Percentiles rank a stretch among this genome's conserved stretches.
These are phyloP conservation scores for Suillus subaureus DNA, from an alignment of 768 basidiomycete species.

Conservation along the genomic window DNA sequence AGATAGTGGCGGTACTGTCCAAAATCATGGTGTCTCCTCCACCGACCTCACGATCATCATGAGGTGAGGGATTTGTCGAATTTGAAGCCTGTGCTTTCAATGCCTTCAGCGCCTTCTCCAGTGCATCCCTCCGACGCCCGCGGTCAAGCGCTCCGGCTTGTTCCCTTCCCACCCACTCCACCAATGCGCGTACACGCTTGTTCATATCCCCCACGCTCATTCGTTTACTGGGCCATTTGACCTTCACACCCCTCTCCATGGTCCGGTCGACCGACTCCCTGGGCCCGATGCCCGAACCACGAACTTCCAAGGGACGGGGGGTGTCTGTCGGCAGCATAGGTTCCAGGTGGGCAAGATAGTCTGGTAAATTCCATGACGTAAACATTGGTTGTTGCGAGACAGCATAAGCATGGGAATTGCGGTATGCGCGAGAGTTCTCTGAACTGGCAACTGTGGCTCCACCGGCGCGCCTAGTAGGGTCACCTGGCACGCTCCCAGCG, in stretches of 20 bases:
- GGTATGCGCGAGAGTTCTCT: constrained; percentile 67
- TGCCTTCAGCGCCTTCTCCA: constrained; percentile 53
- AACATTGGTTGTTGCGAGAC: constrained; percentile 77
- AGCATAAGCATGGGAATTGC: constrained; percentile 77
- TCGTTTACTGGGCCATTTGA: constrained; percentile 92
- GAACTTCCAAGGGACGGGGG: constrained; percentile 76
- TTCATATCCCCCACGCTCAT: constrained; percentile 98
- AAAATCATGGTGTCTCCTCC: constrained; percentile 30
- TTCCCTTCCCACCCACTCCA: constrained; percentile 93
- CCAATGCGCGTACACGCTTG: constrained; percentile 85
- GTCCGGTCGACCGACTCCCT: constrained; percentile 62
- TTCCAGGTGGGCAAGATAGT: constrained; percentile 87
- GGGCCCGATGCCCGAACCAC: constrained; percentile 45
- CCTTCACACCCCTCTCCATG: constrained; percentile 78
- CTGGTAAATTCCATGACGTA: constrained; percentile 90
- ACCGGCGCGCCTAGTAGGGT: constrained; percentile 46
- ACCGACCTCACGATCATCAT: constrained; percentile 19
- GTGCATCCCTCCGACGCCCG: constrained; percentile 64
- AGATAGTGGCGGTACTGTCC: constrained; percentile 24
- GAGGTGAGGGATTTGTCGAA: constrained; percentile 13
- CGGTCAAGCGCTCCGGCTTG: constrained; percentile 78
- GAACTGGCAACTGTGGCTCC: constrained; percentile 39
- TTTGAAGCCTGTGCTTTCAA: constrained; percentile 15
- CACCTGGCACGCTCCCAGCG: constrained; percentile 40
- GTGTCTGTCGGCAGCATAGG: constrained; percentile 77